Conservation (phyloP, 495 filamentous ascomycete genomes). For the Penicillium psychrofluorescens region DNA sequence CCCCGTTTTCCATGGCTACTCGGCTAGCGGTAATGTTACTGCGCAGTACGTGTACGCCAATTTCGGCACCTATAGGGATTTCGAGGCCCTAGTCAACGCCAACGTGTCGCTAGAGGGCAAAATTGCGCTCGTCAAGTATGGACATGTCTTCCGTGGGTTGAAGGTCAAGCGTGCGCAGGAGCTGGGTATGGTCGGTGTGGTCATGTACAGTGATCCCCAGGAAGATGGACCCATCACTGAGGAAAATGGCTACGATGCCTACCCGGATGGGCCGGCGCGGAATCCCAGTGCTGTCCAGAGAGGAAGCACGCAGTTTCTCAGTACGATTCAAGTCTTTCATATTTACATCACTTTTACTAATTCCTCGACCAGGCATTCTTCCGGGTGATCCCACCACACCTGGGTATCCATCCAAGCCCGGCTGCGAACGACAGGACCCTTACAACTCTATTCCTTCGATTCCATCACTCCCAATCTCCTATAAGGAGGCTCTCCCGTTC, state of each 20-base stretch:
- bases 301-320: constrained; percentile 84
- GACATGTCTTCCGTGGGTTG: constrained; percentile 77
- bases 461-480: constrained; percentile 89
- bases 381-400: constrained; percentile 77
- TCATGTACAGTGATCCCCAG: constrained; percentile 85
- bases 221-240: constrained; percentile 79
- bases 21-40: constrained; percentile 83
- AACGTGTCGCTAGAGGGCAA: constrained; percentile 75
- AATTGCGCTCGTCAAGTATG: constrained; percentile 83
- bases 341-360: neutral
- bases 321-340: constrained; percentile 22
- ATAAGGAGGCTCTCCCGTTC: constrained; percentile 75
- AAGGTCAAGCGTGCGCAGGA: constrained; percentile 93
- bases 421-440: constrained; percentile 67
- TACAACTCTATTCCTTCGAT: constrained; percentile 68
- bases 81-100: constrained; percentile 69
- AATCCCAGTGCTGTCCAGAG: constrained; percentile 86
- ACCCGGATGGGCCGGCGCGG: constrained; percentile 82
- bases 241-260: constrained; percentile 69
- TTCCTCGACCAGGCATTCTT: constrained; percentile 39
- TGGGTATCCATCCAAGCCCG: constrained; percentile 90
- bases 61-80: constrained; percentile 81
- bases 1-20: constrained; percentile 94
- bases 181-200: constrained; percentile 78
- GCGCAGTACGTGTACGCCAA: constrained; percentile 79